Base-by-base conservation (phyloP, 768 basidiomycete genomes). In the Calocera cornea region DNA sequence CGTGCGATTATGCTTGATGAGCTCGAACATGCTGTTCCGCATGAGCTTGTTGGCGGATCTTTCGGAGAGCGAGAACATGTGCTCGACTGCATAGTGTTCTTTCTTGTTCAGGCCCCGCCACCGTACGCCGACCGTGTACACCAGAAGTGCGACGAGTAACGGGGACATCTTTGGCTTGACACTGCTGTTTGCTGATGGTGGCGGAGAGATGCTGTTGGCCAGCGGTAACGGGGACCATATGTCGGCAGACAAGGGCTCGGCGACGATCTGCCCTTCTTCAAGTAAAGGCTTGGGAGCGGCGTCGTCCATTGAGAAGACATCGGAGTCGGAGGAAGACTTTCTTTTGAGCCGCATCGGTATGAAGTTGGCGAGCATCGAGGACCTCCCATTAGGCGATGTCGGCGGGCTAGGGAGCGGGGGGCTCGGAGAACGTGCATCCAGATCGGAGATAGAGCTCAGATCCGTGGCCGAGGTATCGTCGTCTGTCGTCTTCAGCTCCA, bases 81-180 rank as follows among this genome's bases (percentile, higher is more conserved):
- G 90, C 72, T 92, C 88, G 0, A 89, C 83, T 8, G 87, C 87
- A 73, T 99, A 99, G 34, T 81, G 80, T 70, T 90, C 87, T 69
- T 92, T 87, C 76, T 89, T 86, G 77, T 90, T 90, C 76, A 98
- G 83, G 0, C 95, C 94, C 50, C 87, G 88, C 71, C 90, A 97
- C 76, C 95, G 95, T 69, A 97, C 92, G 3, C 95, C 95, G 65
- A 95, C 86, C 3, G 95, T 97, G 76, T 98, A 97, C 31, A 97
- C 88, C 22, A 97, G 82, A 12, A 97, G 81, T 1, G 83, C 79
- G 0, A 85, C 84, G 1, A 98, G 82, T 1, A 82, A 81, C 29
- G 83, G 74, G 0, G 94, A 94, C 86, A 92, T 93, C 72, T 84
- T 64, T 86, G 27, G 78, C 77, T 72, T 86, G 88, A 11, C 72